Conservation (phyloP, 2,329 filamentous ascomycete genomes). For the Cladosporium sp. region DNA sequence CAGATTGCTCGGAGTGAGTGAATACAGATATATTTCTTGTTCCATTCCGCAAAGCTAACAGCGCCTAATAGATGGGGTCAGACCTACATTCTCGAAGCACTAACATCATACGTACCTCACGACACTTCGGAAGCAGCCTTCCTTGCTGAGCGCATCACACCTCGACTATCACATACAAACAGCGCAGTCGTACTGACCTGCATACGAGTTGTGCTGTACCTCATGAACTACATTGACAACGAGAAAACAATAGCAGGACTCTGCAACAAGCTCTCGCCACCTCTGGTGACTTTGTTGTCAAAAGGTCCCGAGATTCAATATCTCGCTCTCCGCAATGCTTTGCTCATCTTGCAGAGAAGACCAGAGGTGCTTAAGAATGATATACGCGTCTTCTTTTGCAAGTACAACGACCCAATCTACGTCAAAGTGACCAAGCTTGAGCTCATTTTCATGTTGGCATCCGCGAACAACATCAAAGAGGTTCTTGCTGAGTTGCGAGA, state of each 20-base stretch:
- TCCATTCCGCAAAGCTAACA: slow-evolving; percentile 19
- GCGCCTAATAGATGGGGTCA: slow-evolving; percentile 81
- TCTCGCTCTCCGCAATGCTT: slow-evolving; percentile 85
- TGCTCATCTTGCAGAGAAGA: slow-evolving; percentile 87
- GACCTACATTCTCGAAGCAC: slow-evolving; percentile 94
- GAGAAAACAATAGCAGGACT: slow-evolving; percentile 83
- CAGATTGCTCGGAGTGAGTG: slow-evolving; percentile 92
- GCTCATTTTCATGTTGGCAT: slow-evolving; percentile 98
- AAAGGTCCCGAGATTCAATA: slow-evolving; percentile 99
- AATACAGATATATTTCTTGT: neutral
- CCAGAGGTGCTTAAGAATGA: slow-evolving; percentile 95
- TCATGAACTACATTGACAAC: slow-evolving; percentile 98
- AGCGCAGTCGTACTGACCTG: slow-evolving; percentile 95
- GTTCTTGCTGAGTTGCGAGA: slow-evolving; percentile 92
- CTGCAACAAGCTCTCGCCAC: slow-evolving; percentile 90
- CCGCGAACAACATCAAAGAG: slow-evolving; percentile 90
- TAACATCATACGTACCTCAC: slow-evolving; percentile 97
- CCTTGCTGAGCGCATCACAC: slow-evolving; percentile 88
- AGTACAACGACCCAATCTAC: slow-evolving; percentile 99
- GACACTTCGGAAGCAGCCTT: slow-evolving; percentile 84
- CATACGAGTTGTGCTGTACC: slow-evolving; percentile 91
- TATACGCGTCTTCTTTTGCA: slow-evolving; percentile 98
- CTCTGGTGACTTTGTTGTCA: slow-evolving; percentile 87
- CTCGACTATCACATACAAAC: slow-evolving; percentile 95
- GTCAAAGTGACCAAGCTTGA: slow-evolving; percentile 99